These are phyloP conservation scores for Nadsonia commutata DNA, from an alignment of 1,139 yeast species.

Conservation along the genomic window DNA sequence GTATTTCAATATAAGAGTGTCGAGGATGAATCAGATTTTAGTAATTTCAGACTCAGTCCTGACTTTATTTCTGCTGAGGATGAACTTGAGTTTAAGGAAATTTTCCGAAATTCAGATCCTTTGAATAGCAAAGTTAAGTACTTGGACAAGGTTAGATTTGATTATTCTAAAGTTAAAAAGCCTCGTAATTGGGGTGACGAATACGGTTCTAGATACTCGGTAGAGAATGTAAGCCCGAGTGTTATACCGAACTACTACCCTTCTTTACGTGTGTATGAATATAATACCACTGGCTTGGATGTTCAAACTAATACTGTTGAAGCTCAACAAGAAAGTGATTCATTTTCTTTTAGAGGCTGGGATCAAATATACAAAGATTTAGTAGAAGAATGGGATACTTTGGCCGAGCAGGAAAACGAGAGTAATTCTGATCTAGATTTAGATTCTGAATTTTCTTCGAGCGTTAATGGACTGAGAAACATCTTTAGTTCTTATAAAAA, in stretches of 20 bases:
- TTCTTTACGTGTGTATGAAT: conserved; percentile 74
- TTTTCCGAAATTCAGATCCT: conserved; percentile 8
- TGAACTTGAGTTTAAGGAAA: conserved; percentile 10
- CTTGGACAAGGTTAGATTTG: conserved; percentile 9
- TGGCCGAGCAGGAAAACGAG: conserved; percentile 14
- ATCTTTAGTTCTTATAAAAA: conserved; percentile 13
- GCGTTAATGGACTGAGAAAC: conserved; percentile 16
- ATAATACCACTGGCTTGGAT: conserved; percentile 46
- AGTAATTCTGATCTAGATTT: conserved; percentile 1
- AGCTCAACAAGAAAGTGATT: conserved; percentile 8
- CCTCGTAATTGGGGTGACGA: conserved; percentile 5
- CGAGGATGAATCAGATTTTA: not conserved
- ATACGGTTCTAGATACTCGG: conserved; percentile 44
- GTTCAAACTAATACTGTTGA: conserved; percentile 8
- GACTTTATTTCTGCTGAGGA: conserved; percentile 10
- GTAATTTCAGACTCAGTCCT: not conserved
- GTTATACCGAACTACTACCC: conserved; percentile 82
- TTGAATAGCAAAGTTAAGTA: conserved; percentile 9
- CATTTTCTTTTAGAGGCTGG: conserved; percentile 28
- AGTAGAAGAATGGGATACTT: conserved; percentile 19
- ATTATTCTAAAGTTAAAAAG: conserved; percentile 6
- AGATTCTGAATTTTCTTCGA: conserved; percentile 5
- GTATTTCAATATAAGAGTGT: not conserved
- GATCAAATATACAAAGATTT: conserved; percentile 36
- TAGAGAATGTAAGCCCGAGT: conserved; percentile 59